phyloP scores from a whole-genome alignment of 2,329 filamentous ascomycete species.

The Xylaria sp. region DNA sequence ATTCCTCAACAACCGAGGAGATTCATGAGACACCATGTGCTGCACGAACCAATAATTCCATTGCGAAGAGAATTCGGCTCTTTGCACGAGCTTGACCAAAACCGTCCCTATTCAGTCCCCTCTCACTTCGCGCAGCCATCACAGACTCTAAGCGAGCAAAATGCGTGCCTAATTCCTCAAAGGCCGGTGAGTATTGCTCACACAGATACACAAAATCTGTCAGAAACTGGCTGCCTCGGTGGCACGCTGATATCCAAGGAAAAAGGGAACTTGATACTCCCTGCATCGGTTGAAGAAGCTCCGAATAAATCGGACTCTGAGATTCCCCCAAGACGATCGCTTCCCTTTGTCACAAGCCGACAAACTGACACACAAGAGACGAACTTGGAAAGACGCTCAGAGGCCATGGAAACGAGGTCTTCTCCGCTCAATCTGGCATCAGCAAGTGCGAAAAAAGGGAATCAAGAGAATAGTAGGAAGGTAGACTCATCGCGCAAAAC shows the following conservation, averaged over 20 bases:
- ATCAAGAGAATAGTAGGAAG: background rate
- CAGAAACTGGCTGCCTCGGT: background rate
- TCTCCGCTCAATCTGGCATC: background rate
- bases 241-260: too few relatives aligned
- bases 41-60: slow-evolving; percentile 7
- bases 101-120: slow-evolving; percentile 12
- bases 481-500: background rate
- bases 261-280: background rate
- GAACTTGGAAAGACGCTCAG: background rate
- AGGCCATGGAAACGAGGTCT: background rate
- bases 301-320: background rate
- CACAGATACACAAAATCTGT: background rate
- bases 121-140: slow-evolving; percentile 1
- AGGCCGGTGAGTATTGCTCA: slow-evolving; percentile 8
- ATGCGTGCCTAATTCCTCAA: background rate
- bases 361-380: background rate
- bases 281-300: background rate
- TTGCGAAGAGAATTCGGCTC: slow-evolving; percentile 5
- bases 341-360: slow-evolving; percentile 5
- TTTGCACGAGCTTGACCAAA: background rate
- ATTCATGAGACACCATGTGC: background rate
- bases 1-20: slow-evolving; percentile 1
- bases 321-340: slow-evolving; percentile 9
- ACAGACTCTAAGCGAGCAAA: background rate
- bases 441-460: background rate